These are phyloP conservation scores for Phytophthora pinifolia DNA, from an alignment of 352 stramenopile genomes.

Conservation along the genomic window DNA sequence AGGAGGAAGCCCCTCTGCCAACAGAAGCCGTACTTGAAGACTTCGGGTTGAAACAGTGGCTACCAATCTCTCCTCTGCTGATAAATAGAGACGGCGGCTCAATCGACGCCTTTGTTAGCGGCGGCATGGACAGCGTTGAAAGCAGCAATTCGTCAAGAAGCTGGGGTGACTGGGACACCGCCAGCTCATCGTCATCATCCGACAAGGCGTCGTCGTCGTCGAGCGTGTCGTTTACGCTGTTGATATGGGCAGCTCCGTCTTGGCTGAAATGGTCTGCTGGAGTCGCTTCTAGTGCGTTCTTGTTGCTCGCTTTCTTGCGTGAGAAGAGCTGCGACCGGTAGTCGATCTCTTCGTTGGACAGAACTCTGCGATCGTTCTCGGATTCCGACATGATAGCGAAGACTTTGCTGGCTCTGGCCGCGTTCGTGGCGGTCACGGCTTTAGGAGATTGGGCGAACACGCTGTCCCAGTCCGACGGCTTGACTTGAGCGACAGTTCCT, in stretches of 20 bases:
- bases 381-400: slow-evolving; percentile 17
- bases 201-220: slow-evolving; percentile 45
- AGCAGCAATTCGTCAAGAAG: slow-evolving; percentile 72
- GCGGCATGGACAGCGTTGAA: slow-evolving; percentile 74
- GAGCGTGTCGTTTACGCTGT: slow-evolving; percentile 10
- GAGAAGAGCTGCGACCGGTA: slow-evolving; percentile 67
- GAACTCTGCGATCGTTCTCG: slow-evolving; percentile 31
- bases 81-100: slow-evolving; percentile 8
- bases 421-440: slow-evolving; percentile 11
- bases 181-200: slow-evolving; percentile 62
- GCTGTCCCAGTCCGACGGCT: slow-evolving; percentile 15
- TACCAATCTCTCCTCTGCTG: neutral
- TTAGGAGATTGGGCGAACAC: slow-evolving; percentile 17
- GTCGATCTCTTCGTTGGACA: slow-evolving; percentile 65
- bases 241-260: neutral
- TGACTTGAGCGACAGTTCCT: neutral
- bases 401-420: slow-evolving; percentile 34
- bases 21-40: slow-evolving; percentile 9
- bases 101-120: slow-evolving; percentile 33
- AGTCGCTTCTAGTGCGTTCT: slow-evolving; percentile 32
- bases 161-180: slow-evolving; percentile 63
- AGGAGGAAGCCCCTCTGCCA: slow-evolving; percentile 1
- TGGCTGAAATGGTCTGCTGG: slow-evolving; percentile 8
- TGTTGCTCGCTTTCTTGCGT: slow-evolving; percentile 54
- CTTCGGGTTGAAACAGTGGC: neutral